Conservation (phyloP, 2,329 filamentous ascomycete genomes). For the Penicillium sp. region DNA sequence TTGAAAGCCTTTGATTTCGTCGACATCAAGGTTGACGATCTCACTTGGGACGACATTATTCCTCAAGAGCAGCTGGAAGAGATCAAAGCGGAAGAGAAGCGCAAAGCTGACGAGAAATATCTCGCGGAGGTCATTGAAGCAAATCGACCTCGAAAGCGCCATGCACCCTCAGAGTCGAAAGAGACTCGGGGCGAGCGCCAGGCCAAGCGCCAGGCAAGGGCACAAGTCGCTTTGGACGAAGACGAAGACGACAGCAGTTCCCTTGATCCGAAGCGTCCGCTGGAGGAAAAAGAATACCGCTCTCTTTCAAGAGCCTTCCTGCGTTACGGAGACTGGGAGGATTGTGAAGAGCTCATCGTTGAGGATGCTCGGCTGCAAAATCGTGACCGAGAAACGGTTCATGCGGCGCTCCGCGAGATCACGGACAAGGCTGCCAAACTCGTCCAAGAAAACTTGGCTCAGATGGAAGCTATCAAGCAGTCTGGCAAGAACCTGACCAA, state of each 20-base stretch:
- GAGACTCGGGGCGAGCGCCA: slow-evolving; percentile 64
- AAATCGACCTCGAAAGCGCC: slow-evolving; percentile 75
- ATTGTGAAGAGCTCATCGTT: slow-evolving; percentile 83
- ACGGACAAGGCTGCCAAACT: slow-evolving; percentile 70
- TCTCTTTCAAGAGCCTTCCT: slow-evolving; percentile 90
- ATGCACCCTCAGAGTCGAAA: slow-evolving; percentile 58
- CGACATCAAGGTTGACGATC: slow-evolving; percentile 89
- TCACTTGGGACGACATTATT: slow-evolving; percentile 98
- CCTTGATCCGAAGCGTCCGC: slow-evolving; percentile 80
- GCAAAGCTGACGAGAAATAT: slow-evolving; percentile 79
- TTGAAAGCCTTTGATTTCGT: slow-evolving; percentile 88
- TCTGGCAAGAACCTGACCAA: slow-evolving; percentile 84
- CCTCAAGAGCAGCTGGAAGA: slow-evolving; percentile 87
- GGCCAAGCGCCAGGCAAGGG: slow-evolving; percentile 70
- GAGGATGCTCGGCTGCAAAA: slow-evolving; percentile 81
- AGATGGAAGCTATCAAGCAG: slow-evolving; percentile 65
- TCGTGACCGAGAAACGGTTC: slow-evolving; percentile 79
- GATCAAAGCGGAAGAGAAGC: slow-evolving; percentile 86
- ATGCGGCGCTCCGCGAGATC: slow-evolving; percentile 74
- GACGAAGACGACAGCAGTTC: slow-evolving; percentile 68
- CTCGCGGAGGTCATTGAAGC: slow-evolving; percentile 80
- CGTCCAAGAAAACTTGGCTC: slow-evolving; percentile 70
- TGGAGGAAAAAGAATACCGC: slow-evolving; percentile 89
- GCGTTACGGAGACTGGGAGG: slow-evolving; percentile 85
- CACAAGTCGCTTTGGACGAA: slow-evolving; percentile 65